These are phyloP conservation scores for Arachnomyces sp. DNA, from an alignment of 2,329 filamentous ascomycete genomes.

Conservation along the genomic window DNA sequence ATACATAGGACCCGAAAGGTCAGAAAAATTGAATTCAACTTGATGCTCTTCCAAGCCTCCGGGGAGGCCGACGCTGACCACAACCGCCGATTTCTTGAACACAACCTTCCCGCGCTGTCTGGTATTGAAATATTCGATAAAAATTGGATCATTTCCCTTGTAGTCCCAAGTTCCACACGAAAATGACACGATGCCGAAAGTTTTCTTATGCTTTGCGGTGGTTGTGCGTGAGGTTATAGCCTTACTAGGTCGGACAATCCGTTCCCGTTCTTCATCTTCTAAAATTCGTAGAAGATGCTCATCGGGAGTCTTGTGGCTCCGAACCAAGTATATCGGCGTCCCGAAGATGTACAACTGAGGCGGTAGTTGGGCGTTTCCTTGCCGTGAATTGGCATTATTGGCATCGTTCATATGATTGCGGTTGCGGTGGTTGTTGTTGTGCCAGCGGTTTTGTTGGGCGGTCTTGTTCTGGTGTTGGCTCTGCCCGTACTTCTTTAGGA, in stretches of 20 bases:
- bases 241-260: slow-evolving; percentile 4
- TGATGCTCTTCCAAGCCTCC: slow-evolving; percentile 36
- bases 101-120: slow-evolving; percentile 19
- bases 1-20: slow-evolving; percentile 14
- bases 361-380: no score
- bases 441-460: slow-evolving; percentile 8
- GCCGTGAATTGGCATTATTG: no score
- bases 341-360: slow-evolving; percentile 9
- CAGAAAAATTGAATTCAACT: slow-evolving; percentile 18
- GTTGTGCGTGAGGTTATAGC: slow-evolving; percentile 6
- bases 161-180: slow-evolving; percentile 46
- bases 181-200: slow-evolving; percentile 19
- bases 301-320: slow-evolving; percentile 13
- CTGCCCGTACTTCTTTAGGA: slow-evolving; percentile 14
- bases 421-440: no score
- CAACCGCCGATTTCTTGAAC: slow-evolving; percentile 39
- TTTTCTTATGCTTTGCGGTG: slow-evolving; percentile 6
- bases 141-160: slow-evolving; percentile 29
- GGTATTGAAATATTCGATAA: slow-evolving; percentile 24
- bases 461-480: slow-evolving; percentile 6
- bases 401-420: no score
- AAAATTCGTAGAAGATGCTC: slow-evolving; percentile 12
- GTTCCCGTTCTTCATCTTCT: slow-evolving; percentile 14
- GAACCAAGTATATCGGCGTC: slow-evolving; percentile 11
- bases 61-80: slow-evolving; percentile 33